These are phyloP conservation scores for Leishmania tarentolae DNA, from an alignment of 208 protist species.

Conservation along the genomic window DNA sequence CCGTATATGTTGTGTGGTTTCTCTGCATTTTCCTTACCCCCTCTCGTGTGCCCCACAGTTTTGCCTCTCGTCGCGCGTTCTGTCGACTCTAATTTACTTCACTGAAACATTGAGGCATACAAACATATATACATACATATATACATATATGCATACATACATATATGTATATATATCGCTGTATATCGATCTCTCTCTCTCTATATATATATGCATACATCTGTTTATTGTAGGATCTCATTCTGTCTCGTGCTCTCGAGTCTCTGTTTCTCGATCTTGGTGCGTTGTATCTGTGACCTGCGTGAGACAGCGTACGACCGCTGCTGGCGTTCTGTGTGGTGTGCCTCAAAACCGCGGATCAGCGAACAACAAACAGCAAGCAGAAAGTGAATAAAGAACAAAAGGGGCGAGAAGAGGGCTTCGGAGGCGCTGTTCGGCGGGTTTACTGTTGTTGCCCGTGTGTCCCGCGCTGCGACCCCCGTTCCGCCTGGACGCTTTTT, in stretches of 20 bases:
- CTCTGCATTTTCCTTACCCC: not conserved
- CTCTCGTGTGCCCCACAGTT: not conserved
- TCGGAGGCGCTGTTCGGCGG: no score
- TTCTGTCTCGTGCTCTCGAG: not conserved
- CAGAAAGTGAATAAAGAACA: not conserved
- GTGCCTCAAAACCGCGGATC: not conserved
- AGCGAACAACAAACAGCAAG: not conserved
- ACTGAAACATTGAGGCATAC: not conserved
- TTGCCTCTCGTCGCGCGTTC: not conserved
- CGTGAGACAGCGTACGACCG: no score
- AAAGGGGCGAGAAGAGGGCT: no score
- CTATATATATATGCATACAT: not conserved
- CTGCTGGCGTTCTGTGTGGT: not conserved
- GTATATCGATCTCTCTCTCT: no score
- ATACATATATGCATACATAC: fast-evolving
- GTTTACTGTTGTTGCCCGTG: no score
- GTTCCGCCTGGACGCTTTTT: not conserved
- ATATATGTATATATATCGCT: no score
- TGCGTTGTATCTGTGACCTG: not conserved
- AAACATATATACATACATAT: no score
- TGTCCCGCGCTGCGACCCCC: no score
- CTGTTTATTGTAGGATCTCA: not conserved
- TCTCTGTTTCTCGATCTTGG: not conserved
- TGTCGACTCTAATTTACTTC: not conserved
- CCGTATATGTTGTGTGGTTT: not conserved